Conservation (phyloP, 768 basidiomycete species). For the Fomitopsis serialis region DNA sequence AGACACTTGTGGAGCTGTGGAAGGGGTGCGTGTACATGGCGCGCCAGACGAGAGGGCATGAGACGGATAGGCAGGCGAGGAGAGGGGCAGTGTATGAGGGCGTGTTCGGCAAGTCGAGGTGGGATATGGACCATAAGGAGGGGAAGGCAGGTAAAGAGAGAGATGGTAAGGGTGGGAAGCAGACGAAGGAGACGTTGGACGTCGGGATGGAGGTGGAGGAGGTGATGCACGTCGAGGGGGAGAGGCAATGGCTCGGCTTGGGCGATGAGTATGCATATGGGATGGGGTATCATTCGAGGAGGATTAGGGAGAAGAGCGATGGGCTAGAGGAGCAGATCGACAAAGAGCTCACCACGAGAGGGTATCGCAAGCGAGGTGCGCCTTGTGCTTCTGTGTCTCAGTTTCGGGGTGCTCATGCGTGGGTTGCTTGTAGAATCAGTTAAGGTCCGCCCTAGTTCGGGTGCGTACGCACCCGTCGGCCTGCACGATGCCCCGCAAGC, state of each 20-base stretch:
- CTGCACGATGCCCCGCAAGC: neutral
- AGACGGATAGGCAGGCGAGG: slow-evolving; percentile 43
- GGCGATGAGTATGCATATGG: slow-evolving; percentile 45
- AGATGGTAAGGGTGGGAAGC: slow-evolving; percentile 2
- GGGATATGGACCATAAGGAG: slow-evolving; percentile 13
- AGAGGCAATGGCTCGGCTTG: slow-evolving; percentile 47
- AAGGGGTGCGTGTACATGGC: slow-evolving; percentile 52
- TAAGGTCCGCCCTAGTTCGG: neutral
- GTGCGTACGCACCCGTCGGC: neutral
- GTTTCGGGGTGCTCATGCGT: neutral
- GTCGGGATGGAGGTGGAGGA: slow-evolving; percentile 37
- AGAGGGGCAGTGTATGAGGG: slow-evolving; percentile 33
- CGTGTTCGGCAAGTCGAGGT: slow-evolving; percentile 27
- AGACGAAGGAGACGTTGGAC: slow-evolving; percentile 9
- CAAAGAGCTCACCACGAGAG: slow-evolving; percentile 44
- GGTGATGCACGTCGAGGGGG: slow-evolving; percentile 37
- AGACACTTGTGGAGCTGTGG: slow-evolving; percentile 61
- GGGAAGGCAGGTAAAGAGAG: slow-evolving; percentile 4
- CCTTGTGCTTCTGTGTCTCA: neutral
- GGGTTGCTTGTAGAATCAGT: neutral
- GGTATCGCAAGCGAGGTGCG: slow-evolving; percentile 27
- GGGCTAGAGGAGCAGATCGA: slow-evolving; percentile 48
- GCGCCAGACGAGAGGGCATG: slow-evolving; percentile 46
- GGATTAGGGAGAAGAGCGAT: slow-evolving; percentile 44
- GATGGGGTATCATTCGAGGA: slow-evolving; percentile 22